Evolutionary conservation across 257 asterid genomes (phyloP), one percentile per base, ranked within the genome.

Genomic region (Nicotiana sylvestris): DNA sequence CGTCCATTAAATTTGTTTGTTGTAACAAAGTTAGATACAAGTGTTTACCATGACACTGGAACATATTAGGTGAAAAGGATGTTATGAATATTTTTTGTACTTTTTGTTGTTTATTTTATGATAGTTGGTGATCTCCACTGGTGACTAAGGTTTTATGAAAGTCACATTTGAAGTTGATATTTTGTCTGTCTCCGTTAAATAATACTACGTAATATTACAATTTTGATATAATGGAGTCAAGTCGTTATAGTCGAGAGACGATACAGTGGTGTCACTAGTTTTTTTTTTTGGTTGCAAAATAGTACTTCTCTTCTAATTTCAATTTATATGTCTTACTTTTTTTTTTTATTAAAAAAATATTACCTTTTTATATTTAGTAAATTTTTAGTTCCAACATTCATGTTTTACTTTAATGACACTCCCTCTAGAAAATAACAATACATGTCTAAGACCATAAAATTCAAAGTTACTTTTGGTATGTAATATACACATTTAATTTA

Each of bases 1-100:
- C 81, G 77, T 84, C 85, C 89, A 87, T 85, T 81, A 61, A 56
- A 15, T 70, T 78, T 46, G 81, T 55, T 37, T 51, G 9, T 15
- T 4, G 8, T 13, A 74, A 65, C 83, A 39, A 67, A 70, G 30
- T 39, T 76, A 49, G 72, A 84, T 60, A 87, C 88, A 84, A 85
- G 84, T 85, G 90, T 85, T 82, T 57, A 83, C 83, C 82, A 84
- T 85, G 67, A 77, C 27, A 88, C 51, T 85, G 89, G 86, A 84
- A 85, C 56, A 39, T 81, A 58, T 29, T 57, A 69, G 43, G 30
- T 66, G 89, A 89, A 88, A 86, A 39, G 4, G 90, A 82, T 86
- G 83, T 83, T 72, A 12, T 43, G 68, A 55, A 83, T 69, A 60
- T 27, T 74, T 25, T 64, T 74, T 11, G 6, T 46, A 46, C 16